Evolutionary conservation across 306 rosid species (phyloP), one percentile per base, ranked within the genome.

Genomic region (Argentina anserina): DNA sequence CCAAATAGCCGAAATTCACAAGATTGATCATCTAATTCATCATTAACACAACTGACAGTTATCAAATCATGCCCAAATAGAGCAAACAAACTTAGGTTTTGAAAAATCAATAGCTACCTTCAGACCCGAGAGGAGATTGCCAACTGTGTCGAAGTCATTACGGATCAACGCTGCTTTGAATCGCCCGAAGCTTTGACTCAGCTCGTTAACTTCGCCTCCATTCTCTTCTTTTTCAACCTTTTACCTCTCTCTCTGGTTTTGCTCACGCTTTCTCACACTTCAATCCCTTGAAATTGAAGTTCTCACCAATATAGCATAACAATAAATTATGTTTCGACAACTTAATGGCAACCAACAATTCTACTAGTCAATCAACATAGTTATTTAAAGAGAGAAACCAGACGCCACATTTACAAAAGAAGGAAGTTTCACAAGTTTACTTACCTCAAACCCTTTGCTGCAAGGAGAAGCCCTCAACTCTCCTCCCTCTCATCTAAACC

Each of bases 121-220:
- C 21, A 93, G 92, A 77, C 89, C 88, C 9, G 92, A 87, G 36
- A 93, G 94, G 36, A 87, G 83, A 42, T 71, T 70, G 64, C 68
- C 29, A 58, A 80, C 80, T 36, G 84, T 73, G 45, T 85, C 82
- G 52, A 40, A 88, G 79, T 91, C 98, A n/a, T 80, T 85, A 63
- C 98, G 79, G 12, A 60, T 40, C 72, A 80, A 74, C 2, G 94
- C 92, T 0, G 98, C 92, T 72, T 93, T 93, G 63, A 91, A 89
- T 65, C 96, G 96, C 79, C 84, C 97, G 59, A 91, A 89, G 65
- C 72, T 81, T 85, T 91, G 97, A 3, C 89, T 80, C 31, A 86
- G 90, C 75, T 91, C 97, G 2, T 87, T 85, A 0, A 67, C 86
- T 89, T 91, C 36, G 97, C 94, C 83, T 91, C 94, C 97, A 93